These are phyloP conservation scores for Ilyonectria mors-panacis DNA, from an alignment of 2,329 filamentous ascomycete genomes.

Conservation along the genomic window DNA sequence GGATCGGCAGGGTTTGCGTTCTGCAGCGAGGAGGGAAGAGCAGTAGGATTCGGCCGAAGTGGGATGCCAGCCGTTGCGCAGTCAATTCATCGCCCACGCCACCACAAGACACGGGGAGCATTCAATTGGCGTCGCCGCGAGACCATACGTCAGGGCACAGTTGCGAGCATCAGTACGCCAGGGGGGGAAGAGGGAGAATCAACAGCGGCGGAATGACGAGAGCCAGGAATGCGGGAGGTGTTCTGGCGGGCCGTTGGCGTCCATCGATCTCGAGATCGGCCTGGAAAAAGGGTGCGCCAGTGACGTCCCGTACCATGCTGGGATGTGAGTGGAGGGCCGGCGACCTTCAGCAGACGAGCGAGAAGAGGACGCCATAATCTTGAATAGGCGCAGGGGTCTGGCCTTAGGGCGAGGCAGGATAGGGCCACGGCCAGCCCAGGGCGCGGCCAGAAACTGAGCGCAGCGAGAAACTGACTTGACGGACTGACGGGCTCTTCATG, in stretches of 20 bases:
- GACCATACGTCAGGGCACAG: not conserved
- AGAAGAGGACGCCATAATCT: conserved; percentile 40
- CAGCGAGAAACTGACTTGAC: not conserved
- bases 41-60: conserved; percentile 33
- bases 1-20: conserved; percentile 39
- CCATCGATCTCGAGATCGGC: conserved; percentile 48
- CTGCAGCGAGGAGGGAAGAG: conserved; percentile 25
- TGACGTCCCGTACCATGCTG: conserved; percentile 44
- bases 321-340: conserved; percentile 38
- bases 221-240: conserved; percentile 39
- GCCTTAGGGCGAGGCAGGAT: conserved; percentile 31
- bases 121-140: conserved; percentile 3
- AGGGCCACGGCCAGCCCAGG: conserved; percentile 19
- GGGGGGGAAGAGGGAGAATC: not conserved
- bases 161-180: not conserved
- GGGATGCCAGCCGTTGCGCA: conserved; percentile 22
- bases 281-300: conserved; percentile 44
- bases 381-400: conserved; percentile 31
- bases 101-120: not conserved
- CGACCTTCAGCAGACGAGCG: conserved; percentile 17
- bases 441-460: not conserved
- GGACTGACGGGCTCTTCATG: not conserved
- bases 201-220: conserved; percentile 5
- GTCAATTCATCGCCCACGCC: conserved; percentile 1
- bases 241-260: conserved; percentile 45